phyloP scores from a whole-genome alignment of 441 rosid species.

The Theobroma grandiflorum region DNA sequence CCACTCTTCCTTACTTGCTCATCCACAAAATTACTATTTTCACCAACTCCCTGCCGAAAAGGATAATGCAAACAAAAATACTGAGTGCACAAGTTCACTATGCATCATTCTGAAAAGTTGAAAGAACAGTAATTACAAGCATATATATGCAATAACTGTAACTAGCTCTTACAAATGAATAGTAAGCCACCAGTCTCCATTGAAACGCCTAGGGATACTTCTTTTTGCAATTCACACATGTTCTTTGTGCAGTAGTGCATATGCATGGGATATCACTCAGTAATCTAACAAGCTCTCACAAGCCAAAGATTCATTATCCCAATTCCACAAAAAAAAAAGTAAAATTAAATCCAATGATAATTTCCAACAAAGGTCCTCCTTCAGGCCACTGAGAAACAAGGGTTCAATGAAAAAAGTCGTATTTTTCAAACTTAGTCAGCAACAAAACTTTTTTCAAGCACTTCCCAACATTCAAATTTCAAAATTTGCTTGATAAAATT shows the following conservation, averaged over 20 bases:
- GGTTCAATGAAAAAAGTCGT: background rate
- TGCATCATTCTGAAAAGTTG: background rate
- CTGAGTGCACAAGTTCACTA: slow-evolving; percentile 31
- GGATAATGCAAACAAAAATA: slow-evolving; percentile 13
- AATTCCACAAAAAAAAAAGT: slow-evolving; percentile 14
- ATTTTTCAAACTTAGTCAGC: background rate
- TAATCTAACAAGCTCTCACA: slow-evolving; percentile 66
- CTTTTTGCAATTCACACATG: slow-evolving; percentile 68
- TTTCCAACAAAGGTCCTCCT: background rate
- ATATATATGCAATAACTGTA: slow-evolving; percentile 27
- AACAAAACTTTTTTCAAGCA: background rate
- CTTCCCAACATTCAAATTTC: slow-evolving; percentile 6
- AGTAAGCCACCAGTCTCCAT: slow-evolving; percentile 82
- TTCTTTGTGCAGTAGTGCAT: slow-evolving; percentile 42
- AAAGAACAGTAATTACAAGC: slow-evolving; percentile 26
- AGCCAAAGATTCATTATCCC: slow-evolving; percentile 49
- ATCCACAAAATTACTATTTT: slow-evolving; percentile 24
- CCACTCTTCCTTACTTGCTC: slow-evolving; percentile 23
- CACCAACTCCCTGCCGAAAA: slow-evolving; percentile 43
- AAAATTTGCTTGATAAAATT: background rate
- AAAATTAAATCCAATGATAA: slow-evolving; percentile 27
- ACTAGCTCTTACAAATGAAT: slow-evolving; percentile 90
- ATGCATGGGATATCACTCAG: slow-evolving; percentile 58
- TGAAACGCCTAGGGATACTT: slow-evolving; percentile 67
- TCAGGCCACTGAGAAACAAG: slow-evolving; percentile 46